Base-by-base conservation (phyloP, 495 filamentous ascomycete genomes). In the Terfezia boudieri region DNA sequence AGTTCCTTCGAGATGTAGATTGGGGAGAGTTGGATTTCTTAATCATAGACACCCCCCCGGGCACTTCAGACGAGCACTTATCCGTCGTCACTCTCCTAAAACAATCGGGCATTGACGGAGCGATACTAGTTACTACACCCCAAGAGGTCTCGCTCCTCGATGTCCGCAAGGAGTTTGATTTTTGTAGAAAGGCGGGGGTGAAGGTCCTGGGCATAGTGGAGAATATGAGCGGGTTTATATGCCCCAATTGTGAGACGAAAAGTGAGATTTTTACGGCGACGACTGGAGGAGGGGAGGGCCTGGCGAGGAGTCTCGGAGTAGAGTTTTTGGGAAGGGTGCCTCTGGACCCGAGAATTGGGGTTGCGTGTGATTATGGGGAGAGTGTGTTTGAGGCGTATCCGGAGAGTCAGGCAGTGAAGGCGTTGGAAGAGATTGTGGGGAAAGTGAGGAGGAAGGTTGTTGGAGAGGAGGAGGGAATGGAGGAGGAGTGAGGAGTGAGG, bases 161-260 rank as follows among this genome's bases (percentile, higher is more conserved):
- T 66, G 90, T 98, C 32, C 71, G 90, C 58, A 94, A 94, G 65
- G 90, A 96, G 65, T 86, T 98, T 51, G 87, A 95, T 62, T 98
- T 98, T 62, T 96, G 92, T 66, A 74, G 78, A 53, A 98, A 98
- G 68, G 92, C 92, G 5, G 87, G 84, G 1, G 95, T 98, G 53
- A 74, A 71, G 37, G 75, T 98, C 2, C 61, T 98, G 20, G 92
- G 90, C 0, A 68, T 98, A 12, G 92, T 95, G 41, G 90, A 98
- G 72, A 98, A 98, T 66, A 98, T 98, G 90, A 82, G 78, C 51
- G 85, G 86, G 9, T 98, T 94, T 67, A 86, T 96, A 41, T 98
- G 90, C 66, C 85, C 84, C 4, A 85, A 81, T 41, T 98, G 90
- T 67, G 57, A 59, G 55, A 62, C 58, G 53, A 22, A 49, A 43